phyloP scores from a whole-genome alignment of 805 yeast species.

The Blastobotrys chiropterorum region DNA sequence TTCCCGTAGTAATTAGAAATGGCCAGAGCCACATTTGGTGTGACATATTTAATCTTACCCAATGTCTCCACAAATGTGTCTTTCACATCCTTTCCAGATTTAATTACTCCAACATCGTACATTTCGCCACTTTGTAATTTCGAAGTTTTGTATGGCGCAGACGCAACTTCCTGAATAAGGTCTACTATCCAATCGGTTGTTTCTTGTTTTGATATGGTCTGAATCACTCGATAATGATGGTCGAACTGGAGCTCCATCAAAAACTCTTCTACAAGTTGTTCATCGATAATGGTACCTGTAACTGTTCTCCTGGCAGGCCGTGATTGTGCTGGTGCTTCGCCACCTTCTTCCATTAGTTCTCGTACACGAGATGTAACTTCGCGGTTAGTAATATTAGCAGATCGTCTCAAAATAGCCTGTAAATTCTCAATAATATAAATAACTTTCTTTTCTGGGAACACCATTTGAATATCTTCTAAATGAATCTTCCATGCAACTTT shows the following conservation, averaged over 20 bases:
- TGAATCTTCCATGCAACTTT: slow-evolving; percentile 2
- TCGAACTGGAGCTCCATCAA: slow-evolving; percentile 10
- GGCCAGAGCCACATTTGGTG: slow-evolving; percentile 15
- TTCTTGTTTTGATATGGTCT: slow-evolving; percentile 9
- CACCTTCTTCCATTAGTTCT: slow-evolving; percentile 7
- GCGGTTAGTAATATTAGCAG: slow-evolving; percentile 7
- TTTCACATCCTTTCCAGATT: slow-evolving; percentile 11
- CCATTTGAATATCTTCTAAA: neutral
- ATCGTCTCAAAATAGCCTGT: slow-evolving; percentile 4
- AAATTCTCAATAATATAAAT: slow-evolving; percentile 18
- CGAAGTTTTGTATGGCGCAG: slow-evolving; percentile 10
- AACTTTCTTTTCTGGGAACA: slow-evolving; percentile 3
- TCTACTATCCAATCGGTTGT: slow-evolving; percentile 16
- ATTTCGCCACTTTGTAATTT: neutral
- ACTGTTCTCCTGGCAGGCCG: neutral
- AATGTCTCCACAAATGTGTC: slow-evolving; percentile 15
- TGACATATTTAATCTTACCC: slow-evolving; percentile 18
- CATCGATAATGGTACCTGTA: neutral
- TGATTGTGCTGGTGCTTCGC: neutral
- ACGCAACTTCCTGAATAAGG: slow-evolving; percentile 12
- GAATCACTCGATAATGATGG: slow-evolving; percentile 9
- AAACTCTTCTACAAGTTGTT: neutral
- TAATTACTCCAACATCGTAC: slow-evolving; percentile 12
- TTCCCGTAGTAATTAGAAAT: slow-evolving; percentile 11
- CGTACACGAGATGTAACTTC: slow-evolving; percentile 13